phyloP scores from a whole-genome alignment of 257 asterid genomes.

The Ajuga chamaepitys region DNA sequence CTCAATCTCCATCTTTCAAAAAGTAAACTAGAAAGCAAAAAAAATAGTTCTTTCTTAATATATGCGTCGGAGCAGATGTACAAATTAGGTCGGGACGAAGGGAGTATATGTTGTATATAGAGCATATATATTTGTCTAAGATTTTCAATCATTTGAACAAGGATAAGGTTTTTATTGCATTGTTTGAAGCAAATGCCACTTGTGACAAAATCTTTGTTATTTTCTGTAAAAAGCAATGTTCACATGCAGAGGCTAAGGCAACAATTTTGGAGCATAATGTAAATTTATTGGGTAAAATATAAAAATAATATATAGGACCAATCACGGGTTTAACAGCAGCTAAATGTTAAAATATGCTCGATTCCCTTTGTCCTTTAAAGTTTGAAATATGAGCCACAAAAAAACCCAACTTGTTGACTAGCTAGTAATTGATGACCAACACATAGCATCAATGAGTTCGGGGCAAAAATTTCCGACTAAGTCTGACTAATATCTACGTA shows the following conservation, averaged over 20 bases:
- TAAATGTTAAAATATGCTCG: slow-evolving; percentile 17
- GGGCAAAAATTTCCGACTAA: too few species aligned
- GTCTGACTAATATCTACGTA: too few species aligned
- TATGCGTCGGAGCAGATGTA: too few species aligned
- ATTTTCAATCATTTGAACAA: background rate
- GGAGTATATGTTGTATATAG: too few species aligned
- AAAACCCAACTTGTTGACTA: background rate
- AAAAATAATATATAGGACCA: slow-evolving; percentile 7
- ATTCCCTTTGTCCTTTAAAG: slow-evolving; percentile 4
- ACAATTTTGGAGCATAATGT: background rate
- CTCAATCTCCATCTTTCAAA: too few species aligned
- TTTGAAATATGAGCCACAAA: background rate
- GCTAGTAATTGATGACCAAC: background rate
- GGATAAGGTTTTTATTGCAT: slow-evolving; percentile 10
- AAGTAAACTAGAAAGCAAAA: too few species aligned
- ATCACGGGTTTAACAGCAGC: slow-evolving; percentile 30
- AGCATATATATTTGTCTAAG: too few species aligned
- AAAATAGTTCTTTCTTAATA: too few species aligned
- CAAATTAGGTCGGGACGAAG: too few species aligned
- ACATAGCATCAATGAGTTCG: too few species aligned
- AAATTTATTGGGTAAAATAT: background rate
- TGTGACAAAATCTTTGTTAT: background rate
- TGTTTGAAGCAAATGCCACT: slow-evolving; percentile 5
- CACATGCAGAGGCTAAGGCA: background rate
- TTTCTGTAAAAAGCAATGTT: background rate